Percentiles rank a stretch among this genome's conserved stretches.
phyloP scores from a whole-genome alignment of 371 early-diverging fungal species.

The Funneliformis caledonium region DNA sequence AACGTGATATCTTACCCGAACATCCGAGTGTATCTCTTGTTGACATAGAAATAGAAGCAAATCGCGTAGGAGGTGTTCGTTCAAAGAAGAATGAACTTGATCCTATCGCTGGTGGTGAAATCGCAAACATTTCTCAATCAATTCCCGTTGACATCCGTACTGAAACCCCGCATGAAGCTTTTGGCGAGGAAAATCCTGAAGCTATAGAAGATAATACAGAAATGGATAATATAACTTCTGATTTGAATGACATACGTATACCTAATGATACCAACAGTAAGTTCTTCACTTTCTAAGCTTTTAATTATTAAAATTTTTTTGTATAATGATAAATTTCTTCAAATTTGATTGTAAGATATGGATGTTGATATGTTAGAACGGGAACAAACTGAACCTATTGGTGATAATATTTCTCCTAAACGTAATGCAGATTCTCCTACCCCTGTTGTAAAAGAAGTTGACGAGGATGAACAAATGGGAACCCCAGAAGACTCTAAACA shows the following conservation, averaged over 20 bases:
- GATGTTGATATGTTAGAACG: constrained; percentile 32
- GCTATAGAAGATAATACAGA: constrained; percentile 15
- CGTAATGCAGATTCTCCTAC: not conserved
- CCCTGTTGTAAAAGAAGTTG: constrained; percentile 16
- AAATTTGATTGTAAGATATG: not conserved
- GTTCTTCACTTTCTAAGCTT: not conserved
- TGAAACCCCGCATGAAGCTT: not conserved
- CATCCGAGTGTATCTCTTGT: constrained; percentile 26
- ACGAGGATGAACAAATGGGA: constrained; percentile 34
- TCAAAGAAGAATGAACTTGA: constrained; percentile 70
- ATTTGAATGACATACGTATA: constrained; percentile 10
- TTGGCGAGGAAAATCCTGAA: not conserved
- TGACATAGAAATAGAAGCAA: constrained; percentile 37
- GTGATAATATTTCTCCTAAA: not conserved
- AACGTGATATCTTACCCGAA: constrained; percentile 21
- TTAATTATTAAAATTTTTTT: too few species aligned
- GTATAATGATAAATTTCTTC: too few species aligned
- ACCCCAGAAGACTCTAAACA: constrained; percentile 41
- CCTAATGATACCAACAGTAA: constrained; percentile 4
- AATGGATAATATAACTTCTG: not conserved
- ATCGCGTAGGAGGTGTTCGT: constrained; percentile 50
- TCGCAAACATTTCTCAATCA: constrained; percentile 61
- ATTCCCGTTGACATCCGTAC: not conserved
- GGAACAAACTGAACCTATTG: constrained; percentile 18
- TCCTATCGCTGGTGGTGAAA: constrained; percentile 67